These are phyloP conservation scores for Thielaviopsis ethacetica DNA, from an alignment of 2,329 filamentous ascomycete genomes.

Conservation along the genomic window DNA sequence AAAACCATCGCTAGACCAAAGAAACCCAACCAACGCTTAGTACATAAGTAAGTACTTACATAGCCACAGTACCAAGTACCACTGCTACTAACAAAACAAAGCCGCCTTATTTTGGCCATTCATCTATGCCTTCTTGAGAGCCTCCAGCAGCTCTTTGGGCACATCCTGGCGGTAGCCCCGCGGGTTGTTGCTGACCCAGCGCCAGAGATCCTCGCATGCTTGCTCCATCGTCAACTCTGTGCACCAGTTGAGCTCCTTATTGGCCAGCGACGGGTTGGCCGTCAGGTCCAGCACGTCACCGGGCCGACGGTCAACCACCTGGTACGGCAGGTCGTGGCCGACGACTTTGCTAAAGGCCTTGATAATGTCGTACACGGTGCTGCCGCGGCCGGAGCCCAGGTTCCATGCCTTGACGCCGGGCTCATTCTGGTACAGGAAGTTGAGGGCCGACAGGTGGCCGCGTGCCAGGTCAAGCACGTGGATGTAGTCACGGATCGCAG, in stretches of 20 bases:
- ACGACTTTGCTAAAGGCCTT: constrained; percentile 81
- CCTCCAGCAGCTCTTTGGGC: constrained; percentile 63
- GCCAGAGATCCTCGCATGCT: constrained; percentile 87
- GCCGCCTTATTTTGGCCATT: too few species aligned
- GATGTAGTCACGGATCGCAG: constrained; percentile 95
- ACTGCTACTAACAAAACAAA: background rate
- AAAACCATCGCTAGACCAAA: background rate
- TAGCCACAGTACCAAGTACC: background rate
- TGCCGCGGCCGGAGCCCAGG: constrained; percentile 82
- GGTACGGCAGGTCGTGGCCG: constrained; percentile 70
- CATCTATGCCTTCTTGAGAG: constrained; percentile 27
- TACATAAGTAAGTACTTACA: too few species aligned
- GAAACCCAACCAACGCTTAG: background rate
- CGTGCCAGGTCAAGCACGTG: constrained; percentile 81
- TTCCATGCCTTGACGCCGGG: constrained; percentile 95
- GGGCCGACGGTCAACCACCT: constrained; percentile 64
- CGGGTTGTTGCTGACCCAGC: constrained; percentile 94
- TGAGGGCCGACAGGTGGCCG: constrained; percentile 76
- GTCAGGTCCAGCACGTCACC: constrained; percentile 93
- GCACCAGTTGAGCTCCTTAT: constrained; percentile 82
- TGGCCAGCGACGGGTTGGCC: constrained; percentile 74
- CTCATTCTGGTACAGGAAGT: constrained; percentile 68
- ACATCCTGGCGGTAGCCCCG: constrained; percentile 85
- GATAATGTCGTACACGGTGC: constrained; percentile 95
- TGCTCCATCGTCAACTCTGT: constrained; percentile 80